A percentile compares a stretch with the other conserved stretches of the same genome.
These are phyloP conservation scores for Paragyromitra xinjiangensis DNA, from an alignment of 495 filamentous ascomycete species.

Conservation along the genomic window DNA sequence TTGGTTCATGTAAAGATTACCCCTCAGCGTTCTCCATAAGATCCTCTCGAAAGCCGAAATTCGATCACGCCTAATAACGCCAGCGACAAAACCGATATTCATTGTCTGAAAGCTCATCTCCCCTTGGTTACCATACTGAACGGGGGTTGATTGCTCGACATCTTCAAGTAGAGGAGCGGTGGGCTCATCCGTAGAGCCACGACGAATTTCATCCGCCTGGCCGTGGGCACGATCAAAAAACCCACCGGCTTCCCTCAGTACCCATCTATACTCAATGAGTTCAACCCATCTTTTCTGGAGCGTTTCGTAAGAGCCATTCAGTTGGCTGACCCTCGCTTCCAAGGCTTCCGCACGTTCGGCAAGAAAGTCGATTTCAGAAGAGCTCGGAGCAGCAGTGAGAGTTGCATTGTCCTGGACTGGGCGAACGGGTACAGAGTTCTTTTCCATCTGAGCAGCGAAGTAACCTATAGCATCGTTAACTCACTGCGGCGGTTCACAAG, in stretches of 20 bases:
- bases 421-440: slow-evolving; percentile 81
- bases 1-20: slow-evolving; percentile 99
- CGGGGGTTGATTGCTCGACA: slow-evolving; percentile 54
- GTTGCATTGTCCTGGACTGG: slow-evolving; percentile 86
- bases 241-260: slow-evolving; percentile 89
- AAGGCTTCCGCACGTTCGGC: slow-evolving; percentile 89
- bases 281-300: slow-evolving; percentile 97
- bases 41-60: slow-evolving; percentile 97
- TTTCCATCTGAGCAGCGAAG: slow-evolving; percentile 94
- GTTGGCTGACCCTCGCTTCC: slow-evolving; percentile 85
- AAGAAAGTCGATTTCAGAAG: slow-evolving; percentile 93
- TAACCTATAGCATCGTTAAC: slow-evolving; percentile 68
- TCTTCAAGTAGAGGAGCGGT: slow-evolving; percentile 57
- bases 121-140: slow-evolving; percentile 41
- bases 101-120: slow-evolving; percentile 73
- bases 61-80: slow-evolving; percentile 91
- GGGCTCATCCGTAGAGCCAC: slow-evolving; percentile 86
- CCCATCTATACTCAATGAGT: slow-evolving; percentile 97
- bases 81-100: slow-evolving; percentile 97
- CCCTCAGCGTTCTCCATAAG: slow-evolving; percentile 93
- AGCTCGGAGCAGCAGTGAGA: slow-evolving; percentile 82
- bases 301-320: slow-evolving; percentile 98
- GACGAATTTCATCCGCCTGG: slow-evolving; percentile 94
- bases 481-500: neutral
- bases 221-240: slow-evolving; percentile 97